Evolutionary conservation across 164 flowering plant genomes (phyloP).

Genomic region (Kalanchoe fedtschenkoi): DNA sequence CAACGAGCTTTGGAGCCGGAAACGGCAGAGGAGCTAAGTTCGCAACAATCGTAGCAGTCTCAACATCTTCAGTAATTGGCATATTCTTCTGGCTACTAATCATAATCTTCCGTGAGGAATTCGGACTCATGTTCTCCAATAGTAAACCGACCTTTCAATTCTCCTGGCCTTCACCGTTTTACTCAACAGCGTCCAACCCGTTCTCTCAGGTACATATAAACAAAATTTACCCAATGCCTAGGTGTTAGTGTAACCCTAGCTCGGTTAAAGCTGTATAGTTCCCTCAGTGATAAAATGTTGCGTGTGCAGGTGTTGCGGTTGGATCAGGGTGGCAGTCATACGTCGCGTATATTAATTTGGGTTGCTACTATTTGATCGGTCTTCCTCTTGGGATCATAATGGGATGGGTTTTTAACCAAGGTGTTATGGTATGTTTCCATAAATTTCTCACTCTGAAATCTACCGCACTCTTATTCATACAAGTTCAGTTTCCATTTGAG

Average conservation of each 20-base stretch:
- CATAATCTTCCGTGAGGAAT: conserved; percentile 9
- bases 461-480: too few species aligned
- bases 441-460: too few species aligned
- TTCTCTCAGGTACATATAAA: conserved; percentile 17
- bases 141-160: conserved; percentile 13
- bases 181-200: conserved; percentile 14
- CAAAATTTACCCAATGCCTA: neutral
- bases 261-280: too few species aligned
- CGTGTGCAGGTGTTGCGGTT: conserved; percentile 20
- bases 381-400: conserved; percentile 12
- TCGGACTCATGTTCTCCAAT: conserved; percentile 14
- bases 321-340: conserved; percentile 27
- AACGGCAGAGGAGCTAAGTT: conserved; percentile 16
- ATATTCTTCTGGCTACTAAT: conserved; percentile 11
- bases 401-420: conserved; percentile 24
- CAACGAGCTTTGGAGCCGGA: conserved; percentile 20
- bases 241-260: too few species aligned
- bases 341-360: conserved; percentile 24
- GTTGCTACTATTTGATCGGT: conserved; percentile 26
- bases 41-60: conserved; percentile 12
- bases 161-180: conserved; percentile 22
- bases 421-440: conserved; percentile 23
- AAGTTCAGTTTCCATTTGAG: too few species aligned
- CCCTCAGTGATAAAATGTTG: too few species aligned
- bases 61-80: conserved; percentile 15